Evolutionary conservation across 352 stramenopile genomes (phyloP).

Genomic region (Pythium brassicae): DNA sequence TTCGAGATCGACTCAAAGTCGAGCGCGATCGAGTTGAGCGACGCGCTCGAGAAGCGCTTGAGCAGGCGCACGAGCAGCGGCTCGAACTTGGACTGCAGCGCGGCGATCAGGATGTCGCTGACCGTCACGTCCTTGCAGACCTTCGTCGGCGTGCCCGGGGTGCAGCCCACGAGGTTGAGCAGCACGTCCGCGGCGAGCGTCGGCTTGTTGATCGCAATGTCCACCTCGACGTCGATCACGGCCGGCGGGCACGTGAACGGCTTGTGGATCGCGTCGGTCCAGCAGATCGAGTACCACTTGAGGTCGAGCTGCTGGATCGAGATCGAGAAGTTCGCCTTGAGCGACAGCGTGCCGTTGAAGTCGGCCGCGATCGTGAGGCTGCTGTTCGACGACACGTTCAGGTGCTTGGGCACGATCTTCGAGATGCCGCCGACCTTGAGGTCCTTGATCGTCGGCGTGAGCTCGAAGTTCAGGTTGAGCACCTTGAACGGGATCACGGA

Average conservation of each 20-base stretch:
- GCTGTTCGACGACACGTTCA: constrained; percentile 27
- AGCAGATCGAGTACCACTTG: constrained; percentile 39
- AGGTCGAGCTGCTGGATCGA: constrained; percentile 27
- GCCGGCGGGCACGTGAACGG: constrained; percentile 18
- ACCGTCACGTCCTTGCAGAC: constrained; percentile 29
- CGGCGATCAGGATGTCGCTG: constrained; percentile 24
- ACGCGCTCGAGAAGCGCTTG: constrained; percentile 34
- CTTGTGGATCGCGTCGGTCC: constrained; percentile 23
- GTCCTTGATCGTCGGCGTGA: constrained; percentile 20
- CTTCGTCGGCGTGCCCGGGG: constrained; percentile 10
- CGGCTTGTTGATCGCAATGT: constrained; percentile 21
- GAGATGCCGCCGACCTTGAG: constrained; percentile 28
- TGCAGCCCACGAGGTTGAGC: constrained; percentile 10
- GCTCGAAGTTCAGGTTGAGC: constrained; percentile 22
- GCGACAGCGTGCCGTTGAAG: constrained; percentile 23
- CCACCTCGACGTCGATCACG: constrained; percentile 16
- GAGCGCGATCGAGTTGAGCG: constrained; percentile 25
- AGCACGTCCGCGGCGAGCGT: constrained; percentile 8
- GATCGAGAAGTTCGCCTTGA: constrained; percentile 11
- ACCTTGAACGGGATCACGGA: constrained; percentile 22
- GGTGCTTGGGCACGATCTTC: constrained; percentile 24
- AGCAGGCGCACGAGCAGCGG: constrained; percentile 25
- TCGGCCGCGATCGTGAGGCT: constrained; percentile 21
- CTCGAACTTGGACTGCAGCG: constrained; percentile 16
- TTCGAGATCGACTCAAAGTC: constrained; percentile 23